Base-by-base conservation (phyloP, 2,329 filamentous ascomycete genomes). In the Beauveria sp. region DNA sequence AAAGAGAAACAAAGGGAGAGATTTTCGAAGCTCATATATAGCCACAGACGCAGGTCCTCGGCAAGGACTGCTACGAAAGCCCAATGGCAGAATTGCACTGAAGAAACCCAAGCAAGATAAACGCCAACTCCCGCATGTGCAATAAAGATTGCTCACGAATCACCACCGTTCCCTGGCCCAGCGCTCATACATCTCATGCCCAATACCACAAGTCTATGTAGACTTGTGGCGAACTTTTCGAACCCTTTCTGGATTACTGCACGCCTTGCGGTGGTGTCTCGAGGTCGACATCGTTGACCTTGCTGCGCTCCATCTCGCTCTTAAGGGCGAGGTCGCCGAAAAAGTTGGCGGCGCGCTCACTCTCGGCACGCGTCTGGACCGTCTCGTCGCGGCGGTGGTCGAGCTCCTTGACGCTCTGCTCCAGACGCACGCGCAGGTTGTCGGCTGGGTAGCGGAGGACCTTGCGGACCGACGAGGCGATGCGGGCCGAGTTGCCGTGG, bases 381-480 rank as follows among this genome's bases (percentile, higher is more conserved):
- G 91, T 95, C 71, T 96, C 90, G 67, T 95, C 89, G 67, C 89
- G 88, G 71, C 90, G 88, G 61, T 80, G 77, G 63, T 85, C 87
- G 12, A 98, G 84, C 68, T 95, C 87, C 75, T 98, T 92, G 53
- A 97, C 88, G 30, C 87, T 91, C 59, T 89, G 87, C 68, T 96
- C 89, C 34, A 99, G 83, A 58, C 89, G 87, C 49, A 91, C 86
- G 59, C 92, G 88, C 8, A 99, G 84, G 68, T 91, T 92, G 70
- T 93, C 89, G 1, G 93, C 90, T 1, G 95, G 95, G 68, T 90
- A 86, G 63, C 91, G 90, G 45, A 99, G 84, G 9, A 96, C 91
- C 71, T 92, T 91, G 67, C 93, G 90, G 47, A 96, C 91, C 60
- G 96, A 89, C 28, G 85, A 82, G 24, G 90, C 88, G 69, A 99